Conservation (phyloP, 1,139 yeast genomes). For the Nadsonia starkeyi-henricii region DNA sequence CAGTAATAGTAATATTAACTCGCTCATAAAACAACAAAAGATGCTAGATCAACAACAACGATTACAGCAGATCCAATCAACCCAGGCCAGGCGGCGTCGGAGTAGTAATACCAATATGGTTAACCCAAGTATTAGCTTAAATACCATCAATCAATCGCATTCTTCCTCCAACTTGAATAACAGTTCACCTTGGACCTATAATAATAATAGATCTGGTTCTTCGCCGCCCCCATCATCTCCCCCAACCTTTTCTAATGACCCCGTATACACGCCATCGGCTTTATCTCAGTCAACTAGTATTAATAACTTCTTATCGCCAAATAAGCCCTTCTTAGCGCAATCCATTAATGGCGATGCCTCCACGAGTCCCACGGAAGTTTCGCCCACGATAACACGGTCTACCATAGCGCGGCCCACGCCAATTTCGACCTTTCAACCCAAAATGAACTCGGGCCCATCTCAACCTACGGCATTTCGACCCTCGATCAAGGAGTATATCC, state of each 20-base stretch:
- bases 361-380: not conserved
- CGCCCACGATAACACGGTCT: not conserved
- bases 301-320: not conserved
- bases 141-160: not conserved
- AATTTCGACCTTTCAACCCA: not conserved
- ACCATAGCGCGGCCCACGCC: not conserved
- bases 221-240: not conserved
- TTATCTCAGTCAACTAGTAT: not conserved
- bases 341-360: not conserved
- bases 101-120: not conserved
- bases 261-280: not conserved
- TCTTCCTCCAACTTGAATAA: not conserved
- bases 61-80: not conserved
- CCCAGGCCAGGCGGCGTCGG: not conserved
- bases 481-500: not conserved
- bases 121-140: not conserved
- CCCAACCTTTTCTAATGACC: not conserved
- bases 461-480: not conserved
- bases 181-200: not conserved
- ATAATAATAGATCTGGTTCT: not conserved
- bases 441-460: not conserved
- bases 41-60: not conserved
- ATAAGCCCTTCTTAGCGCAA: not conserved
- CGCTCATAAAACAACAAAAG: not conserved
- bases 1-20: not conserved